Percentiles rank a stretch among this genome's conserved stretches.
Conservation (phyloP, 371 early-diverging fungal species). For the Apophysomyces elegans region DNA sequence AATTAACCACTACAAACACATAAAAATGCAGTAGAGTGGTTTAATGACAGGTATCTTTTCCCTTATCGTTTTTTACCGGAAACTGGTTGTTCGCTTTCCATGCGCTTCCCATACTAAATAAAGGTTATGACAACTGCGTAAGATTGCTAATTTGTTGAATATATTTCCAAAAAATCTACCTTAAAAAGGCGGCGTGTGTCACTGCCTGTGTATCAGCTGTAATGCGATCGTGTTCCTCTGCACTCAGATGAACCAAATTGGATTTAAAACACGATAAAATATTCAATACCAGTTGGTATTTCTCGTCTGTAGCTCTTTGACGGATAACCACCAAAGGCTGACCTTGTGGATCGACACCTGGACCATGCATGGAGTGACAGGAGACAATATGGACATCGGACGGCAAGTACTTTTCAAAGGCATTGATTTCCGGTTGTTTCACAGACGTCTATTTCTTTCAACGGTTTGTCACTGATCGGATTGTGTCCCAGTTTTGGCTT, state of each 20-base stretch:
- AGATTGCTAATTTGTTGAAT: background rate
- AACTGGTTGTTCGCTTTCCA: conserved; percentile 85
- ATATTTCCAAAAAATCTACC: conserved; percentile 31
- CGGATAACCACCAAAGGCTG: conserved; percentile 89
- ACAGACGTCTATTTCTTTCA: conserved; percentile 78
- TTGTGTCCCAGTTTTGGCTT: background rate
- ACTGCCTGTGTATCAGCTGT: conserved; percentile 98
- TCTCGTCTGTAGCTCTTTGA: conserved; percentile 70
- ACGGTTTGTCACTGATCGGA: background rate
- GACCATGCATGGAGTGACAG: conserved; percentile 96
- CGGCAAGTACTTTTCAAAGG: conserved; percentile 87
- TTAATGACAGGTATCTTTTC: conserved; percentile 24
- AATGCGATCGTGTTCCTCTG: conserved; percentile 90
- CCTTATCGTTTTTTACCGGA: conserved; percentile 54
- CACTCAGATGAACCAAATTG: conserved; percentile 77
- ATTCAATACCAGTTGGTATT: conserved; percentile 61
- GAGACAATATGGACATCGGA: conserved; percentile 91
- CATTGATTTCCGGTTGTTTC: conserved; percentile 90
- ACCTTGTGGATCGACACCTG: conserved; percentile 80
- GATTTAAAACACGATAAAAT: conserved; percentile 80
- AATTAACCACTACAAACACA: conserved; percentile 73
- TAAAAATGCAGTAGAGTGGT: background rate
- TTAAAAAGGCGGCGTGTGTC: conserved; percentile 93
- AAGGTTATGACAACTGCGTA: background rate
- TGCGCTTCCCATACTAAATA: conserved; percentile 87